Evolutionary conservation across 108 stramenopile genomes (phyloP), one percentile per base, ranked within the genome.

Genomic region (Hondaea fermentalgiana): DNA sequence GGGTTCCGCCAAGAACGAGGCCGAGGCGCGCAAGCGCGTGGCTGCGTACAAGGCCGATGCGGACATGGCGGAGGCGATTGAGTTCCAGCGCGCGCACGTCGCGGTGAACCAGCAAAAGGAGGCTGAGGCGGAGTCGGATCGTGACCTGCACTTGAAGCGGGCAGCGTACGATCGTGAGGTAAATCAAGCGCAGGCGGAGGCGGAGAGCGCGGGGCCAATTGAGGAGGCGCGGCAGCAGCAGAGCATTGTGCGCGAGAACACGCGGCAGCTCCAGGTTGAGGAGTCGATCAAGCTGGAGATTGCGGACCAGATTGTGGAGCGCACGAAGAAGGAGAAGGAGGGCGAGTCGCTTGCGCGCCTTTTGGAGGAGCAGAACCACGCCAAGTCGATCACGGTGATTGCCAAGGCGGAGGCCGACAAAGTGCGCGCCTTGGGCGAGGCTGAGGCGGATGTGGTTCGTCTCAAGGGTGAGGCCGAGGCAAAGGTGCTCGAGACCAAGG

Each of bases 401-500:
- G 87, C 90, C 42, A 53, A 88, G 12, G 87, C 90, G 44, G 87
- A 87, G 60, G 90, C 90, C 21, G 42, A 29, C 87, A 87, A 90
- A 51, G 87, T 90, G 43, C 23, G 25, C 55, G 60, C 90, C 59
- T 29, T 91, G 49, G 91, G 90, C 42, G 57, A 60, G 44, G 90
- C 91, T 45, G 90, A 92, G 29, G 91, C 91, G 5, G 89, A 45
- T 19, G 90, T 90, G 23, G 88, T 92, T 45, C 47, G 89, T 89
- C 90, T 90, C 57, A 92, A 91, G 90, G 91, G 91, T 87, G 87
- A 90, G 89, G 91, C 91, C 5, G 91, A 92, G 57, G 91, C 91
- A 28, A 89, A 89, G 87, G 92, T 92, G 23, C 71, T 92, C 25
- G 72, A 91, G 59, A 72, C 90, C 35, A 91, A 91, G 55, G 91